Base-by-base conservation (phyloP, 1,139 yeast genomes). In the Diutina catenulata region DNA sequence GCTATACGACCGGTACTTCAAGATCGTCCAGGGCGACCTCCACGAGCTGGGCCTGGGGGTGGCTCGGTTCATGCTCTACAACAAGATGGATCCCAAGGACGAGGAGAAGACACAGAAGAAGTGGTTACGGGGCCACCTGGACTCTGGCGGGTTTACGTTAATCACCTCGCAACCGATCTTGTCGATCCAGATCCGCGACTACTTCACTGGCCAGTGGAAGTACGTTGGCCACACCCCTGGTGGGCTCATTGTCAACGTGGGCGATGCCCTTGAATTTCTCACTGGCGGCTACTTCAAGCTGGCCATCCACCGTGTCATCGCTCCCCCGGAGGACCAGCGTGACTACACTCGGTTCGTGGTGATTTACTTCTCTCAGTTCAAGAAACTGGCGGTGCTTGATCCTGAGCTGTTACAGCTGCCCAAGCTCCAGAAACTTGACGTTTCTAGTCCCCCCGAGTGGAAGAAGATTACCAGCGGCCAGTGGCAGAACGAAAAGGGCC, bases 51-150 rank as follows among this genome's bases (percentile, higher is more conserved):
- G 60, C 3, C 50, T 50, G 28, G 67, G 70, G 1, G 60, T 58
- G 43, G 71, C 69, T 1, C 51, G 73, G 38, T 53, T 64, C 37
- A 61, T 67, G 64, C 43, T 59, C 41, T 67, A 67, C 43, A 56
- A 58, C 38, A 51, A 49, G 13, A 52, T 58, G 57, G 45, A 50
- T 8, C 47, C 52, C 3, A 52, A 56, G n/a, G 55, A 55, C 14
- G 35, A 47, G 15, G 47, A 47, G 14, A 46, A 52, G 38, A 58
- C 63, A 0, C 54, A 56, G 14, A 54, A 57, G 18, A 68, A 67
- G 9, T 68, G 70, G 70, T 52, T 70, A 22, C 54, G 75, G 41
- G 76, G 76, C 1, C 76, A 70, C 43, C 63, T 72, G 11, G 76
- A 70, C 49, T 59, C 64, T 29, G 59, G 68, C 38, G 74, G 66